phyloP scores from a whole-genome alignment of 352 stramenopile genomes.

The Blastocystis sp. region DNA sequence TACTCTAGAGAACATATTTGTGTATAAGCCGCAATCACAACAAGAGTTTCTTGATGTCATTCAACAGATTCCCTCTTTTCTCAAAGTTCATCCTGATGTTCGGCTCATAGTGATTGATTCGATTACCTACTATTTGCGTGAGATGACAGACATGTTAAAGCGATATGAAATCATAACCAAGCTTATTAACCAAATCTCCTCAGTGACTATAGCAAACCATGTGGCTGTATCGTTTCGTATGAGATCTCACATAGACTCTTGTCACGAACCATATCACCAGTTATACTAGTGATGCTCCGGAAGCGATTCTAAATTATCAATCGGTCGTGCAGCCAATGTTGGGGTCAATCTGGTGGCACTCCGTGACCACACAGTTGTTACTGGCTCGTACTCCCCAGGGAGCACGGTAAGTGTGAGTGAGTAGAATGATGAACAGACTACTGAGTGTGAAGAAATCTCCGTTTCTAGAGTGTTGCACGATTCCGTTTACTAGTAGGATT shows the following conservation, averaged over 20 bases:
- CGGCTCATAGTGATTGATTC: slow-evolving; percentile 28
- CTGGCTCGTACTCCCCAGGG: not conserved
- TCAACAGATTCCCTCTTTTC: not conserved
- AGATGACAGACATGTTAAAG: slow-evolving; percentile 50
- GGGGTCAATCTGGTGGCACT: slow-evolving; percentile 21
- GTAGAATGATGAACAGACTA: not conserved
- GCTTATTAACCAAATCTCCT: not conserved
- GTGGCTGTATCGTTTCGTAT: not conserved
- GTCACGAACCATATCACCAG: slow-evolving; percentile 36
- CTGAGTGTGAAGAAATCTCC: not conserved
- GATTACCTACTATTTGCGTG: not conserved
- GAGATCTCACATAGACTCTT: not conserved
- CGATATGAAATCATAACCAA: not conserved
- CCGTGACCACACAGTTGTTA: slow-evolving; percentile 7
- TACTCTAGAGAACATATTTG: slow-evolving; percentile 14
- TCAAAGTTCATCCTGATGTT: not conserved
- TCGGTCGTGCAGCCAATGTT: slow-evolving; percentile 21
- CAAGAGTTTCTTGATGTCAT: not conserved
- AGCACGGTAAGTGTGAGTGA: not conserved
- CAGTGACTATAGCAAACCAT: not conserved
- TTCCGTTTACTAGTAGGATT: not conserved
- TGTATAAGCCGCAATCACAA: not conserved
- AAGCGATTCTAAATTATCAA: not conserved
- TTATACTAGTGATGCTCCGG: not conserved
- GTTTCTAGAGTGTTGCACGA: not conserved